Evolutionary conservation across 2,329 filamentous ascomycete genomes (phyloP), one percentile per base, ranked within the genome.

Genomic region (Colletotrichum euphorbiae): DNA sequence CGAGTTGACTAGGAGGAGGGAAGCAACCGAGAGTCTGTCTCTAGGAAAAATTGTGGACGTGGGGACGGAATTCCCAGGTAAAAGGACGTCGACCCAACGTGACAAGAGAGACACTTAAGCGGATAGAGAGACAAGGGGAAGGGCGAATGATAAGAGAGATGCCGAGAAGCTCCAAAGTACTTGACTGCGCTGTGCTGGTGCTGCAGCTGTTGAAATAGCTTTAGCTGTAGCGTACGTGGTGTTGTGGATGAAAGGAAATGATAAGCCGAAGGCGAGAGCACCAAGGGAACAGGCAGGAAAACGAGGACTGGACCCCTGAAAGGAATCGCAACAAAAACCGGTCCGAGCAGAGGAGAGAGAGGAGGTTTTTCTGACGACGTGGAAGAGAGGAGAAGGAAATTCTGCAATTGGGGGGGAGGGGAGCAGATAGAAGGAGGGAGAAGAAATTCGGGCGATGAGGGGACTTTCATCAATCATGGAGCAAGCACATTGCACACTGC

Each of bases 381-480:
- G 48, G 45, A 52, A n/a, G 43, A 55, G 56, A 60, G 69, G 48
- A 56, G 46, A 59, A 67, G 58, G 59, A 60, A 38, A 46, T 66
- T 64, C 56, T 64, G 61, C 43, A 63, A 68, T 62, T 62, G 70
- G 57, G 66, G 70, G 68, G 58, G 70, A 65, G 64, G 63, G 70
- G 58, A 61, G 69, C 69, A 61, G 58, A 51, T 69, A 68, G 67
- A 69, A 72, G 57, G 65, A 72, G 67, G 72, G 74, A 74, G 75
- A 74, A 69, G 62, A 69, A 69, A 48, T 69, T 69, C 61, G 50
- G 56, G 62, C 63, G 69, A 60, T 72, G 62, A 71, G 58, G 63
- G 62, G 68, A 70, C 63, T 56, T 72, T 65, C 61, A 68, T 68
- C 71, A 70, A 64, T 64, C 71, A 69, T 62, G 62, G 66, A 59